A percentile compares a stretch with the other conserved stretches of the same genome.
Conservation (phyloP, 768 basidiomycete genomes). For the Hypholoma fasciculare region DNA sequence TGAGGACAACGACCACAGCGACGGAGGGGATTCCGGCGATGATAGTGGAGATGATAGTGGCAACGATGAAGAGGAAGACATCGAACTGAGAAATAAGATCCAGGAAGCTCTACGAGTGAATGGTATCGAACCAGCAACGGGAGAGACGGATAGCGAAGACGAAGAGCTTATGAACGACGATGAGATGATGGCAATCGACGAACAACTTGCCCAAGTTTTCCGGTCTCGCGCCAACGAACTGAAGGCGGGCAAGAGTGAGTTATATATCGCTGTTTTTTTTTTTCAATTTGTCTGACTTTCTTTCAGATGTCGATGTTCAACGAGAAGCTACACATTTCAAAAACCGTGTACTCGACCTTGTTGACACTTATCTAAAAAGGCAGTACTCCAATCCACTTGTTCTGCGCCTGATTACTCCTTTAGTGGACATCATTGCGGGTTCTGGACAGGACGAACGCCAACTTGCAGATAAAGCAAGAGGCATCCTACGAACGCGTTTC, state of each 20-base stretch:
- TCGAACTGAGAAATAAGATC: constrained; percentile 68
- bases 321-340: constrained; percentile 95
- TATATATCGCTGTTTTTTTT: not conserved
- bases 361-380: constrained; percentile 80
- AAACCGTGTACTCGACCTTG: constrained; percentile 91
- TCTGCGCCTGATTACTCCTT: constrained; percentile 67
- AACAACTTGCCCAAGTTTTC: constrained; percentile 89
- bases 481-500: constrained; percentile 73
- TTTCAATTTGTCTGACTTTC: not conserved
- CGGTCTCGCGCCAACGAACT: constrained; percentile 60
- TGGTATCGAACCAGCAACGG: constrained; percentile 55
- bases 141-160: constrained; percentile 58
- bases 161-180: constrained; percentile 92
- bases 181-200: constrained; percentile 96
- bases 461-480: constrained; percentile 84
- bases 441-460: constrained; percentile 80
- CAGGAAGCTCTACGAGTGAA: constrained; percentile 61
- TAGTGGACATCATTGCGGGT: constrained; percentile 72
- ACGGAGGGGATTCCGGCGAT: constrained; percentile 31
- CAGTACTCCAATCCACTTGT: constrained; percentile 73
- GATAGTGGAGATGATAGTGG: constrained; percentile 30
- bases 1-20: constrained; percentile 31
- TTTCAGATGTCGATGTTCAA: constrained; percentile 63
- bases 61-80: constrained; percentile 50
- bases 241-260: constrained; percentile 66